Evolutionary conservation across 2,329 filamentous ascomycete genomes (phyloP), one percentile per base, ranked within the genome.

Genomic region (Aspergillus niger): DNA sequence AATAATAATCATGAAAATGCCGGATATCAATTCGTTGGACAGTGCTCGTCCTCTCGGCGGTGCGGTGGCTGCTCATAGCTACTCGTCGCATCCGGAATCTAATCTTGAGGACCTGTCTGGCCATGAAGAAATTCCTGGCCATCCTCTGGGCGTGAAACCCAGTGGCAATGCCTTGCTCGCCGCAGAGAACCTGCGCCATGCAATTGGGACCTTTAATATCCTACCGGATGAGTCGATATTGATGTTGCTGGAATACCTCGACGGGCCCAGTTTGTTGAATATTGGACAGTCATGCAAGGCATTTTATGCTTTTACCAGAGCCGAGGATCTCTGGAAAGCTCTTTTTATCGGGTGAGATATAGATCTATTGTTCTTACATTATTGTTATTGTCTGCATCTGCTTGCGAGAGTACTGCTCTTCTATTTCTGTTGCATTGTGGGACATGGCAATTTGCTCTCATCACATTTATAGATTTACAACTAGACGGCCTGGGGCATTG

Each of bases 301-400:
- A 56, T 79, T 98, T 15, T 94, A 92, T 81, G 93, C 92, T 1
- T 96, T 94, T 73, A 90, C 89, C 57, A 83, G 89, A 53, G 86
- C 86, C 51, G 94, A 97, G 65, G 94, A 98, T 69, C 75, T 97
- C 38, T 98, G 94, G 94, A 93, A 95, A 76, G 77, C 87, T 17
- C 76, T 97, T 20, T 96, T 94, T 70, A 83, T 96, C 65, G 85
- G 87, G 92, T 97, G 87, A 86, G 91, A 87, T 60, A 55, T 58
- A 52, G 49, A 57, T 53, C 49, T 32, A 17, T 22, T 52, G 30
- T 55, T 54, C 32, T 36, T 36, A 36, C 32, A 36, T 39, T 13
- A 11, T 50, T 55, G 22, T 13, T 6, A 13, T 20, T 22, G 30
- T 49, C 15, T 39, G 11, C 22, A 38, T 10, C 39, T 32, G 26